Evolutionary conservation across 192 early-diverging fungal species (phyloP).

Genomic region (Coemansia sp.): DNA sequence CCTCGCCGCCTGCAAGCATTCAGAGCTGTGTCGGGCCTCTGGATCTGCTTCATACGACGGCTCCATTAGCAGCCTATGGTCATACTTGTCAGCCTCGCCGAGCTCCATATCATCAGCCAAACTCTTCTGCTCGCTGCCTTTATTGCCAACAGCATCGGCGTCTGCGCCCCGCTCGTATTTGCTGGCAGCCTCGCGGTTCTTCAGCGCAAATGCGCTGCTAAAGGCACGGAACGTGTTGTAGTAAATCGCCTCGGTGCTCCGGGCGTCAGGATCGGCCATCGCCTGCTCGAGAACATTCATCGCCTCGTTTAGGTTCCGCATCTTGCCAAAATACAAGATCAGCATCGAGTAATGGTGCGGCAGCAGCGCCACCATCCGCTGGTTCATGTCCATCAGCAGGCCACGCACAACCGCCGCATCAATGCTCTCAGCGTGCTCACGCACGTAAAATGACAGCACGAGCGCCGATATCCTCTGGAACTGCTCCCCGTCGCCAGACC

Average conservation of each 20-base stretch:
- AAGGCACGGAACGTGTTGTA: slow-evolving; percentile 42
- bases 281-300: slow-evolving; percentile 35
- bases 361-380: slow-evolving; percentile 18
- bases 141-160: not conserved
- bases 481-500: slow-evolving; percentile 1
- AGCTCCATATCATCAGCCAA: not conserved
- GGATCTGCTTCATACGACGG: not conserved
- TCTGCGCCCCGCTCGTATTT: not conserved
- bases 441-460: slow-evolving; percentile 44
- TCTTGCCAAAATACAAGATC: slow-evolving; percentile 43
- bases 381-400: slow-evolving; percentile 31
- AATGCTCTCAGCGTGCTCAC: slow-evolving; percentile 18
- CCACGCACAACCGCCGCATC: slow-evolving; percentile 15
- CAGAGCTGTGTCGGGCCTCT: not conserved
- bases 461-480: slow-evolving; percentile 40
- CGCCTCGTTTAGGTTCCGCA: slow-evolving; percentile 26
- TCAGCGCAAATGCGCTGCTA: slow-evolving; percentile 9
- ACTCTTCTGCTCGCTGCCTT: not conserved
- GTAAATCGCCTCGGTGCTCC: slow-evolving; percentile 30
- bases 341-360: slow-evolving; percentile 46
- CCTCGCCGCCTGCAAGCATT: slow-evolving; percentile 26
- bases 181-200: not conserved
- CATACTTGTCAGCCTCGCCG: not conserved
- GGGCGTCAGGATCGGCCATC: slow-evolving; percentile 27
- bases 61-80: not conserved